Percentiles rank a stretch among this genome's conserved stretches.
Conservation (phyloP, 2,329 filamentous ascomycete genomes). For the Madurella mycetomatis region DNA sequence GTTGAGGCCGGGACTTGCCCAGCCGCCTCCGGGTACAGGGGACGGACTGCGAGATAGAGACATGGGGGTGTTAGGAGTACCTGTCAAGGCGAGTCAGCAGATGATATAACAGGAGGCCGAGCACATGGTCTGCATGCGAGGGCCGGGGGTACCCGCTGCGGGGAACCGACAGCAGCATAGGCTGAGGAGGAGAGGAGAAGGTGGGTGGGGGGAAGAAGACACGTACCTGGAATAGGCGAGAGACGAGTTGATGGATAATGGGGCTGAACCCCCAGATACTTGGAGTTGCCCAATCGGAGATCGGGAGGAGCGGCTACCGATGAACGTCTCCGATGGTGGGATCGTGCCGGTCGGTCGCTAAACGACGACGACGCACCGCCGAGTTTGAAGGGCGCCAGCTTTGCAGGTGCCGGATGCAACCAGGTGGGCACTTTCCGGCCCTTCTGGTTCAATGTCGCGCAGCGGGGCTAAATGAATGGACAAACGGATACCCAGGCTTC, state of each 20-base stretch:
- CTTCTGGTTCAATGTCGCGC: conserved; percentile 17
- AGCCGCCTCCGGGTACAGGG: conserved; percentile 77
- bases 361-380: conserved; percentile 49
- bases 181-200: conserved; percentile 14
- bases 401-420: conserved; percentile 30
- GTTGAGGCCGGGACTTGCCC: conserved; percentile 77
- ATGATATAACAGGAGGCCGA: not conserved
- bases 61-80: conserved; percentile 62
- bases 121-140: not conserved
- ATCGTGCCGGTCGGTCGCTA: conserved; percentile 44
- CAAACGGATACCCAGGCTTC: conserved; percentile 26
- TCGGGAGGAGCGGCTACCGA: conserved; percentile 35
- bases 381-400: conserved; percentile 49
- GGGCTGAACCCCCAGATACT: conserved; percentile 37
- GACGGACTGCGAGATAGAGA: conserved; percentile 84
- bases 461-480: conserved; percentile 1
- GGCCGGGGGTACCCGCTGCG: conserved; percentile 3
- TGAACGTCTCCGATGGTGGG: conserved; percentile 49
- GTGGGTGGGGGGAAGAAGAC: conserved; percentile 17
- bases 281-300: conserved; percentile 32
- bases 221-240: conserved; percentile 55
- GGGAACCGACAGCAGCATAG: conserved; percentile 15
- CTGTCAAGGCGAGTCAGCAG: conserved; percentile 31
- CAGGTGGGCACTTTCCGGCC: conserved; percentile 26
- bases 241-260: conserved; percentile 36